Percentiles rank a stretch among this genome's conserved stretches.
phyloP scores from a whole-genome alignment of 1,284 basidiomycete genomes.

The Salmacisia buchloeana region DNA sequence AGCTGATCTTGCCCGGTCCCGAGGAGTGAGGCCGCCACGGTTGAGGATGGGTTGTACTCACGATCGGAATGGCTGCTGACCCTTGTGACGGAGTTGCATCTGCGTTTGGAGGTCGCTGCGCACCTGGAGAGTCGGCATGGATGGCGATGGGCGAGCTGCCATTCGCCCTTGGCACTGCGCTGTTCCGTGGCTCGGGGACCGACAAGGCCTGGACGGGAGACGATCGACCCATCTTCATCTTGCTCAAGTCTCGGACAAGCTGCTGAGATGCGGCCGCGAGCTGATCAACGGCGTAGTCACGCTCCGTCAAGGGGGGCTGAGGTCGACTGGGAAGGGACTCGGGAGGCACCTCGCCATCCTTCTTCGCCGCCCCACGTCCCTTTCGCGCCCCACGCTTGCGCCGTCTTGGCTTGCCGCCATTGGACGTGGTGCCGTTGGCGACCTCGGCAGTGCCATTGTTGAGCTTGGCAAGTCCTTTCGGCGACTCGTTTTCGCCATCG shows the following conservation, averaged over 20 bases:
- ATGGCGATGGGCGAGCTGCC: neutral
- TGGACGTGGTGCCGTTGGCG: neutral
- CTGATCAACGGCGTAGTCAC: neutral
- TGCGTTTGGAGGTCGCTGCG: conserved; percentile 1
- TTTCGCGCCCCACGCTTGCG: neutral
- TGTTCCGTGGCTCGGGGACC: neutral
- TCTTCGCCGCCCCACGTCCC: neutral
- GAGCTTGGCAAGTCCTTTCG: no score
- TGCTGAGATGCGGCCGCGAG: conserved; percentile 5
- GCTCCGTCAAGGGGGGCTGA: neutral
- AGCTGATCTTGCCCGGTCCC: neutral
- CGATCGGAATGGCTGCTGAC: no score
- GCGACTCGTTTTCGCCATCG: no score
- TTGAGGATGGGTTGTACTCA: no score
- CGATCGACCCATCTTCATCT: neutral
- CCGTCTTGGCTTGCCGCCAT: neutral
- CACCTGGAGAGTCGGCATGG: no score
- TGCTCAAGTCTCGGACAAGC: neutral
- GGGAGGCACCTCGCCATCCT: neutral
- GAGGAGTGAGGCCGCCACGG: neutral
- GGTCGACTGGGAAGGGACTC: neutral
- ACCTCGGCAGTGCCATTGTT: neutral
- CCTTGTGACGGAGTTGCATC: neutral
- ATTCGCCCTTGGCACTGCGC: neutral
- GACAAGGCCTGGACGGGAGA: neutral